phyloP scores from a whole-genome alignment of 2,329 filamentous ascomycete species.

The Samsoniella hepiali region DNA sequence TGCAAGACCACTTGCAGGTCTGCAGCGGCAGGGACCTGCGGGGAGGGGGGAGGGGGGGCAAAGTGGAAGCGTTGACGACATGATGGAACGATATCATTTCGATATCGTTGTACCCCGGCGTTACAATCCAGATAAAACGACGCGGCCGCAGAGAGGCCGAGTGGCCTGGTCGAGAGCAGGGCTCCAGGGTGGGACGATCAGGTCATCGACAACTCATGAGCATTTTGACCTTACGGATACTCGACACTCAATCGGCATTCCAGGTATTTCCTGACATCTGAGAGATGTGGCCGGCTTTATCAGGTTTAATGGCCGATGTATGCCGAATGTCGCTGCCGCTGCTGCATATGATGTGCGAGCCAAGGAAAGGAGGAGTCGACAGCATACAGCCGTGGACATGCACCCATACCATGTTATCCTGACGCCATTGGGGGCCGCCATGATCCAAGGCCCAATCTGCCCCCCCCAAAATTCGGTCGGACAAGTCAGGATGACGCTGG shows the following conservation, averaged over 20 bases:
- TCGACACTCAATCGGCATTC: background rate
- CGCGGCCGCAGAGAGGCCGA: too few species aligned
- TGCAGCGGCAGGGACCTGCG: too few species aligned
- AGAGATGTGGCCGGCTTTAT: background rate
- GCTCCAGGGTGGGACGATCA: too few species aligned
- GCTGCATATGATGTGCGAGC: background rate
- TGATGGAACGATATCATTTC: too few species aligned
- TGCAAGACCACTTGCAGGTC: too few species aligned
- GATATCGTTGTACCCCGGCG: too few species aligned
- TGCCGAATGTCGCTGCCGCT: background rate
- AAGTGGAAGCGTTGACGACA: too few species aligned
- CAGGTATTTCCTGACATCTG: background rate
- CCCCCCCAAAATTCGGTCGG: background rate
- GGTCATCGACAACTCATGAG: too few species aligned
- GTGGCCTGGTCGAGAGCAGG: too few species aligned
- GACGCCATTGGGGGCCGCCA: background rate
- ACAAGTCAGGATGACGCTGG: background rate
- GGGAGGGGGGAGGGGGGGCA: too few species aligned
- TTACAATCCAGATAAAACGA: too few species aligned
- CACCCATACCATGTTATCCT: background rate
- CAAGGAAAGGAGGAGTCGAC: background rate
- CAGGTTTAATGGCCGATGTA: background rate
- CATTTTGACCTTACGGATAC: background rate
- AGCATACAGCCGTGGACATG: background rate
- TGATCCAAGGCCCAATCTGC: background rate